phyloP scores from a whole-genome alignment of 805 yeast species.

The Schizosaccharomyces pombe region ASM294v3 CU329670.1:4660501-4661000 shows the following conservation, averaged over 20 bases:
- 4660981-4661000: slow-evolving; percentile 65
- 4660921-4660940: background rate
- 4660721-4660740: background rate
- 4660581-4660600: slow-evolving; percentile 55
- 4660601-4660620: slow-evolving; percentile 91
- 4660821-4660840: slow-evolving; percentile 45
- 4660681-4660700: slow-evolving; percentile 31
- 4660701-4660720: slow-evolving; percentile 15
- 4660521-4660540: slow-evolving; percentile 82
- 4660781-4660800: slow-evolving; percentile 63
- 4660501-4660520: slow-evolving; percentile 62
- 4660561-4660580: slow-evolving; percentile 57
- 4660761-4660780: slow-evolving; percentile 37
- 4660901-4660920: slow-evolving; percentile 8
- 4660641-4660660: slow-evolving; percentile 43
- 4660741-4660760: slow-evolving; percentile 30
- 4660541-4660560: slow-evolving; percentile 66
- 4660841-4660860: slow-evolving; percentile 54
- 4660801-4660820: slow-evolving; percentile 57
- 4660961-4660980: slow-evolving; percentile 47
- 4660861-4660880: slow-evolving; percentile 68
- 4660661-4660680: slow-evolving; percentile 40
- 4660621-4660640: slow-evolving; percentile 72
- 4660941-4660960: slow-evolving; percentile 19
- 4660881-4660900: slow-evolving; percentile 7